Evolutionary conservation across 768 basidiomycete genomes (phyloP).

Genomic region (Pisolithus orientalis): DNA sequence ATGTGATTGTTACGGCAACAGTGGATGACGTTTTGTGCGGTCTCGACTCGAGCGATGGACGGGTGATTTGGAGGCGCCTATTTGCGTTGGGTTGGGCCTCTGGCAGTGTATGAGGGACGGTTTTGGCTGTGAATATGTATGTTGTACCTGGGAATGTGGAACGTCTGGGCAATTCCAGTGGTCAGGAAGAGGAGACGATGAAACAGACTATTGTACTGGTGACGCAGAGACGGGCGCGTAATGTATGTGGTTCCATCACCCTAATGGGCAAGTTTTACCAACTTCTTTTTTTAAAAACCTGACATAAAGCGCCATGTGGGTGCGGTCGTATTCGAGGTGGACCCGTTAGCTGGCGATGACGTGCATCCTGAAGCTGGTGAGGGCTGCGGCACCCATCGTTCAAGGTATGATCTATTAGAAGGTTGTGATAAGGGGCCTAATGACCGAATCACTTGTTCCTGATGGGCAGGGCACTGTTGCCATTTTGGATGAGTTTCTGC

Average conservation of each 20-base stretch:
- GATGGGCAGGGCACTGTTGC: constrained; percentile 45
- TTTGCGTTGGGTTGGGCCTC: constrained; percentile 68
- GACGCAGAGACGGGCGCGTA: constrained; percentile 53
- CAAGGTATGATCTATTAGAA: constrained; percentile 34
- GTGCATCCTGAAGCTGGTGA: constrained; percentile 14
- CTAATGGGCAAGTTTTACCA: background rate
- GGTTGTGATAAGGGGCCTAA: constrained; percentile 53
- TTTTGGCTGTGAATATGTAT: constrained; percentile 59
- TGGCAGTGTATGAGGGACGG: constrained; percentile 42
- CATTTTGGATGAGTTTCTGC: constrained; percentile 70
- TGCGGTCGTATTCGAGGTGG: constrained; percentile 70
- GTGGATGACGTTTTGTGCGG: constrained; percentile 71
- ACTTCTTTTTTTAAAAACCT: background rate
- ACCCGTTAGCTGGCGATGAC: constrained; percentile 76
- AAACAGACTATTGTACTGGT: constrained; percentile 55
- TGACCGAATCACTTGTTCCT: constrained; percentile 54
- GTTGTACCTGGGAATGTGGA: constrained; percentile 28
- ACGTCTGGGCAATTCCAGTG: constrained; percentile 11
- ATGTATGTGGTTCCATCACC: constrained; percentile 38
- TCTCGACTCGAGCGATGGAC: constrained; percentile 73
- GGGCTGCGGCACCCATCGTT: background rate
- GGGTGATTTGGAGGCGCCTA: constrained; percentile 72
- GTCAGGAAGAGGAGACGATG: constrained; percentile 32
- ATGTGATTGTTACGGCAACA: constrained; percentile 72
- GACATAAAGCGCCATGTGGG: constrained; percentile 58